These are phyloP conservation scores for Saturnispora besseyi DNA, from an alignment of 805 yeast species.

Conservation along the genomic window DNA sequence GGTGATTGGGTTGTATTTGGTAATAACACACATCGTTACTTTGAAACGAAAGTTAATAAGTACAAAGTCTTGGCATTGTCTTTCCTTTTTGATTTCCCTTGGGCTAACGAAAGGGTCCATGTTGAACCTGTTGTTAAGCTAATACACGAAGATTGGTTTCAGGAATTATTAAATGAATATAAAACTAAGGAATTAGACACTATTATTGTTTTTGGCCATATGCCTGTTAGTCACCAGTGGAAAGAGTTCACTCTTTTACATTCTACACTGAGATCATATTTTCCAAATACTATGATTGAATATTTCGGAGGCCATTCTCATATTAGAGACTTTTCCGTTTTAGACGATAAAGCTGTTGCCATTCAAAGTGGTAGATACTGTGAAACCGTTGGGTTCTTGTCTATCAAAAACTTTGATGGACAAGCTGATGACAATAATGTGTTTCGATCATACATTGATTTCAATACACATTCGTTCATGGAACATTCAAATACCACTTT, in stretches of 20 bases:
- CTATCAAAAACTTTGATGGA: constrained; percentile 30
- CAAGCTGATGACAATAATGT: constrained; percentile 17
- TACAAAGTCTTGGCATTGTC: constrained; percentile 60
- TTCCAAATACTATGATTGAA: constrained; percentile 61
- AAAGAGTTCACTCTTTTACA: constrained; percentile 43
- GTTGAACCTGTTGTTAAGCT: constrained; percentile 56
- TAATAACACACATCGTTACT: constrained; percentile 48
- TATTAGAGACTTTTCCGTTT: constrained; percentile 68
- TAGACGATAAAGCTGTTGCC: constrained; percentile 62
- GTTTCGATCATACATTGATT: constrained; percentile 71
- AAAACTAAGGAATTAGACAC: constrained; percentile 44
- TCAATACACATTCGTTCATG: constrained; percentile 61
- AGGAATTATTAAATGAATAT: constrained; percentile 29
- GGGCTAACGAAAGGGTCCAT: constrained; percentile 45
- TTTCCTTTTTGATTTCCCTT: constrained; percentile 69
- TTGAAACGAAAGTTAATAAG: constrained; percentile 47
- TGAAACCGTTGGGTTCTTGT: constrained; percentile 87
- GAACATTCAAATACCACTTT: constrained; percentile 41
- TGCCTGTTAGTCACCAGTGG: constrained; percentile 58
- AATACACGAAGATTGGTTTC: constrained; percentile 57
- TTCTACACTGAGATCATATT: constrained; percentile 41
- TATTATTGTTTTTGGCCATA: constrained; percentile 67
- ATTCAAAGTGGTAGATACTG: constrained; percentile 91
- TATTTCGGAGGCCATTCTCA: constrained; percentile 95
- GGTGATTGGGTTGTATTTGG: constrained; percentile 58